Conservation (phyloP, 1,284 basidiomycete species). For the Rhodotorula sp. region DNA sequence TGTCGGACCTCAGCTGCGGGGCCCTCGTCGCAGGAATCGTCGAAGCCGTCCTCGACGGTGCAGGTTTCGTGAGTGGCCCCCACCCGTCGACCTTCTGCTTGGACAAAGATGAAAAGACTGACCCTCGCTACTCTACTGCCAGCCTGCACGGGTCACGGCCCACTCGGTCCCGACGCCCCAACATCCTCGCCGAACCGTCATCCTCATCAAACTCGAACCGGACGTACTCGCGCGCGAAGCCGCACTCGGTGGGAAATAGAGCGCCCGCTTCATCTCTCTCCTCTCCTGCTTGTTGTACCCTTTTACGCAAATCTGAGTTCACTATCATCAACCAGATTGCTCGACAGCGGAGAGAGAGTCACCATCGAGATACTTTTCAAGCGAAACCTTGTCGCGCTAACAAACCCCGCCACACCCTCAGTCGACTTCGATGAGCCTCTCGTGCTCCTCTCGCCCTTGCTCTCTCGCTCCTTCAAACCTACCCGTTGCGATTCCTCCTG, state of each 20-base stretch:
- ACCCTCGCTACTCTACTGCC: conserved; percentile 1
- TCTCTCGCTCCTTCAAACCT: not conserved
- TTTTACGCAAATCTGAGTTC: not conserved
- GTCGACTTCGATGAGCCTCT: conserved; percentile 9
- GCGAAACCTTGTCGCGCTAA: not conserved
- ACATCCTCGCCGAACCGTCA: conserved; percentile 79
- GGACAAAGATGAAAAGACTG: too few relatives aligned
- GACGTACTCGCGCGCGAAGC: conserved; percentile 36
- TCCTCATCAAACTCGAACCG: conserved; percentile 87
- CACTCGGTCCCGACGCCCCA: conserved; percentile 84
- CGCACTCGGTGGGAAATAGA: conserved; percentile 28
- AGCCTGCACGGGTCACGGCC: conserved; percentile 96
- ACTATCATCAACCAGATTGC: not conserved
- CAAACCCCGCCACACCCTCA: not conserved
- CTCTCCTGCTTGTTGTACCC: conserved; percentile 2
- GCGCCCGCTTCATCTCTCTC: not conserved
- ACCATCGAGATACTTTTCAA: not conserved
- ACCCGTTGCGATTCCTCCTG: too few relatives aligned
- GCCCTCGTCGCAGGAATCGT: conserved; percentile 96
- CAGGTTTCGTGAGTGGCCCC: conserved; percentile 77
- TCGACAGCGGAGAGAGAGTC: too few relatives aligned
- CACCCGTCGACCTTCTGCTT: not conserved
- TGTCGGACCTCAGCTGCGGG: conserved; percentile 90
- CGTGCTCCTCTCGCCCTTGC: not conserved
- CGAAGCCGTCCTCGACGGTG: conserved; percentile 91